Base-by-base conservation (phyloP, 345 rosid species). In the Camelina sativa region DNA sequence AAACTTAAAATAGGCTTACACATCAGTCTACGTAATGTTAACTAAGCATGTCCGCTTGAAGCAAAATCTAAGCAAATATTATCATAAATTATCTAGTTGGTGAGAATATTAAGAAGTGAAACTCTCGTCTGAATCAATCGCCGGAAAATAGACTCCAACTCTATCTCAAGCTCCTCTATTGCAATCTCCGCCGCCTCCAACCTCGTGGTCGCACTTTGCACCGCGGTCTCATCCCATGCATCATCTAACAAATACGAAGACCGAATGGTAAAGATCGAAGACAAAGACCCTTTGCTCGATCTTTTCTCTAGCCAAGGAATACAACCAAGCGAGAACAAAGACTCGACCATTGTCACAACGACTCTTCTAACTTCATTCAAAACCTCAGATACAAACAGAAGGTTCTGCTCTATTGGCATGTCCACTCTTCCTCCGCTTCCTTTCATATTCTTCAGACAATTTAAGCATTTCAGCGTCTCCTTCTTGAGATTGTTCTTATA, bases 111-210 rank as follows among this genome's bases (percentile, higher is more conserved):
- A 3, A 87, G 89, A 77, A 90, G 97, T 22, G 86, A 84, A 78
- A 84, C 95, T 81, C 98, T 83, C 37, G 98, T 89, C 58, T 87
- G 93, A 64, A 92, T 92, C 81, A 90, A 72, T 17, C 93, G 81
- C 75, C 96, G 74, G 32, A 74, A 85, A 68, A 90, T 89, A 80
- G 86, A 86, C 57, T 87, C 86, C 22, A 90, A 13, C 81, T 93
- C 95, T 34, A 76, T 76, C 68, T 85, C 89, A 40, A 90, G 91
- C 72, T 87, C 84, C 53, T 89, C 86, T 6, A 87, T 78, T 37
- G 91, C 87, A 41, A 85, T 89, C 81, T 87, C 91, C 59, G 86
- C 89, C 0, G 90, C 91, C 72, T 87, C 91, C 83, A 87, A 16
- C 82, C 97, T 87, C 53, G 87, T 90, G 41, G 80, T 58, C 0